A percentile compares a stretch with the other conserved stretches of the same genome.
phyloP scores from a whole-genome alignment of 2,329 filamentous ascomycete genomes.

The Epichloe sibirici region DNA sequence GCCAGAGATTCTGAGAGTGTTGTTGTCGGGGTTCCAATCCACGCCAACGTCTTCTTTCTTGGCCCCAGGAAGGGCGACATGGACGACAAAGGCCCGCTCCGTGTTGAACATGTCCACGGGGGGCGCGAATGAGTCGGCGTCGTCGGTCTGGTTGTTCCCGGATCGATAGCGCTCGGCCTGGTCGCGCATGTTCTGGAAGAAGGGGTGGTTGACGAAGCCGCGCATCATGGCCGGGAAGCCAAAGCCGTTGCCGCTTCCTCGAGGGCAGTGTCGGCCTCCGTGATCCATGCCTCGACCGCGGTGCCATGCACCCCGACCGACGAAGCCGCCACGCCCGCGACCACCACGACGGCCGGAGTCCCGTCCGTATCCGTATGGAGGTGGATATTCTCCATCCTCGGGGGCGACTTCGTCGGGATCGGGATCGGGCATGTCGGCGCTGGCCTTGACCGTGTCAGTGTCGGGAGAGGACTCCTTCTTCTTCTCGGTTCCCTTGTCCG shows the following conservation, averaged over 20 bases:
- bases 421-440: constrained; percentile 12
- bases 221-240: constrained; percentile 28
- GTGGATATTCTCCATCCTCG: constrained; percentile 16
- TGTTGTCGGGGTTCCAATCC: constrained; percentile 60
- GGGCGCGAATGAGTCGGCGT: constrained; percentile 40
- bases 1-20: constrained; percentile 54
- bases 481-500: constrained; percentile 20
- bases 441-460: constrained; percentile 18
- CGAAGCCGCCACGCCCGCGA: constrained; percentile 9
- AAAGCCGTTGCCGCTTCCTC: constrained; percentile 7
- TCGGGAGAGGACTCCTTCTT: constrained; percentile 24
- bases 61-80: constrained; percentile 66
- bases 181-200: constrained; percentile 29
- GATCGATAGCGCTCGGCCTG: constrained; percentile 19
- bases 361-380: constrained; percentile 9
- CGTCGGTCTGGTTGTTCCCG: constrained; percentile 2
- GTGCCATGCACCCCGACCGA: constrained; percentile 12
- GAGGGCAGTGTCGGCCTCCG: background rate
- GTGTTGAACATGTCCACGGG: constrained; percentile 69
- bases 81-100: constrained; percentile 50
- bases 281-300: constrained; percentile 14
- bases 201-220: constrained; percentile 28
- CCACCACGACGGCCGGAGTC: constrained; percentile 12
- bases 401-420: constrained; percentile 22
- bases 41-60: constrained; percentile 69